Conservation (phyloP, 345 rosid genomes). For the Kernera saxatilis region DNA sequence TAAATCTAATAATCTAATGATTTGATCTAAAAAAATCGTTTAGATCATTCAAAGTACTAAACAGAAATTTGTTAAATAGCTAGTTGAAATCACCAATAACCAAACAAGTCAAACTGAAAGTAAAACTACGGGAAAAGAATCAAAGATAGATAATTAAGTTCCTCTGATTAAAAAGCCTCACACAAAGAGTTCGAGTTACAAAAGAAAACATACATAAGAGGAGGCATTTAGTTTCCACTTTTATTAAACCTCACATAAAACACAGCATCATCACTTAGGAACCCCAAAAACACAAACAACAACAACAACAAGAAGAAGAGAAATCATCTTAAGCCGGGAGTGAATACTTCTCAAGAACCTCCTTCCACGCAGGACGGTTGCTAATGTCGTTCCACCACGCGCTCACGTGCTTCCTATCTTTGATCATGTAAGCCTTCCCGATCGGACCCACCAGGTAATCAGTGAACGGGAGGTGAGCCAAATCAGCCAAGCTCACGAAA, state of each 20-base stretch:
- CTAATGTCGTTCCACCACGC: constrained; percentile 67
- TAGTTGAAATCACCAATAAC: too few relatives aligned
- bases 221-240: background rate
- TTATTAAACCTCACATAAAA: constrained; percentile 21
- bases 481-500: constrained; percentile 65
- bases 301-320: background rate
- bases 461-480: constrained; percentile 56
- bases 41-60: too few relatives aligned
- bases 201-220: background rate
- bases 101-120: background rate
- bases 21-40: too few relatives aligned
- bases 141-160: background rate
- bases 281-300: background rate
- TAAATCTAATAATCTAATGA: too few relatives aligned
- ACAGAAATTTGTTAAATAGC: too few relatives aligned
- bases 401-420: constrained; percentile 54
- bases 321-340: constrained; percentile 5
- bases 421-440: constrained; percentile 45
- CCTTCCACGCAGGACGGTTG: constrained; percentile 62
- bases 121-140: background rate
- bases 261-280: background rate
- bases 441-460: constrained; percentile 54
- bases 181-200: background rate
- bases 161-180: background rate
- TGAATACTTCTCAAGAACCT: constrained; percentile 33